Base-by-base conservation (phyloP, 345 rosid species). In the Linum usitatissimum region DNA sequence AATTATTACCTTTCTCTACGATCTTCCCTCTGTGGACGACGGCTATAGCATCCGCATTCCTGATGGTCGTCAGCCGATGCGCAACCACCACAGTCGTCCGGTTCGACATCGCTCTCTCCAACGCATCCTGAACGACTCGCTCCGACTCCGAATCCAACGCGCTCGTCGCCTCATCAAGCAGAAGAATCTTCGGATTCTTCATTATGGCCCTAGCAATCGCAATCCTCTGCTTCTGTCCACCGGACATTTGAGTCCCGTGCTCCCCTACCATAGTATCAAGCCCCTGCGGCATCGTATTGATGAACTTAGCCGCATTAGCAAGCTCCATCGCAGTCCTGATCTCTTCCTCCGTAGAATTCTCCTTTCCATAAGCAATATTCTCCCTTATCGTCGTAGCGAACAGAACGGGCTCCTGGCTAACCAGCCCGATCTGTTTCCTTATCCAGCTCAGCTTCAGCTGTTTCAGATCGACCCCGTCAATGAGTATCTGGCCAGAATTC, bases 81-180 rank as follows among this genome's bases (percentile, higher is more conserved):
- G 96, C 97, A 55, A 91, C 97, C 42, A 88, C 83, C 21, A 91
- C 82, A 5, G 97, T 91, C 18, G 96, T 91, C 34, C 96, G 68
- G 59, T 72, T 80, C 8, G 70, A 20, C 91, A 91, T 86, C 42
- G 83, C 69, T 58, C 76, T 86, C 38, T 71, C 90, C 12, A 91
- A 67, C 19, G 97, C 91, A 55, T 78, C 91, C 71, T 91, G 97
- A 57, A 91, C 96, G 30, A 86, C 66, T 30, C 81, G 80, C 73
- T 91, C 96, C 0, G 94, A 88, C 65, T 91, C 97, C 1, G 90
- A 88, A 71, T 91, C 94, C 30, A 91, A 72, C 0, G 93, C 96
- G 51, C 96, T 91, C 45, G 96, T 91, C 0, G 91, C 96, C 79
- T 91, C 97, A 12, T 90, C 97, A 18, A 91, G 87, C 18, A 91